phyloP scores from a whole-genome alignment of 2,329 filamentous ascomycete species.

The Fusarium humuli region DNA sequence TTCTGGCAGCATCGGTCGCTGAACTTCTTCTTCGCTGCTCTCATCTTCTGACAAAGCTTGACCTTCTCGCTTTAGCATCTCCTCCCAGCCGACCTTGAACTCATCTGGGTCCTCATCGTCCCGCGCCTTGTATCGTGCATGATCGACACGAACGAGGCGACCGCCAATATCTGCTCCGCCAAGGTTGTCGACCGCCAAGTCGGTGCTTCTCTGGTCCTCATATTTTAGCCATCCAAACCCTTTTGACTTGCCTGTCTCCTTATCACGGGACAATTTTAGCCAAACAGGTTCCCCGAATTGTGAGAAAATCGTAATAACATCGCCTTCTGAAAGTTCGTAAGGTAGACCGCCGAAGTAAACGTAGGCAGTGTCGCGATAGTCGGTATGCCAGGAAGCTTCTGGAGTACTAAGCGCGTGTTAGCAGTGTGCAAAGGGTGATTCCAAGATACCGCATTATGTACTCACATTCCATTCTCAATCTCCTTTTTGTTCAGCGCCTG shows the following conservation, averaged over 20 bases:
- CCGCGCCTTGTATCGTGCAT: constrained; percentile 88
- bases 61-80: constrained; percentile 66
- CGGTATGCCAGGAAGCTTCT: constrained; percentile 93
- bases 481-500: constrained; percentile 94
- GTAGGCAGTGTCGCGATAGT: constrained; percentile 97
- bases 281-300: constrained; percentile 96
- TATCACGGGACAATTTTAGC: constrained; percentile 91
- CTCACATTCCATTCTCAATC: constrained; percentile 86
- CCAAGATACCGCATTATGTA: constrained; percentile 28
- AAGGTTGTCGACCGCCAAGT: constrained; percentile 95
- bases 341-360: constrained; percentile 95
- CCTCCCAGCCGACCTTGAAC: constrained; percentile 68
- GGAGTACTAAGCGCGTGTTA: constrained; percentile 68
- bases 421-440: neutral
- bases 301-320: constrained; percentile 95
- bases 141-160: constrained; percentile 86
- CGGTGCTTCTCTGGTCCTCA: constrained; percentile 95
- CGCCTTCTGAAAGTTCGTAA: constrained; percentile 93
- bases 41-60: constrained; percentile 58
- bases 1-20: constrained; percentile 78
- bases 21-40: constrained; percentile 60
- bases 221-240: constrained; percentile 98
- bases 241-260: constrained; percentile 93
- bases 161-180: constrained; percentile 87
- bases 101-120: constrained; percentile 79